A percentile compares a stretch with the other conserved stretches of the same genome.
Evolutionary conservation across 495 filamentous ascomycete species (phyloP).

Genomic region (Penicillium tannophilum): DNA sequence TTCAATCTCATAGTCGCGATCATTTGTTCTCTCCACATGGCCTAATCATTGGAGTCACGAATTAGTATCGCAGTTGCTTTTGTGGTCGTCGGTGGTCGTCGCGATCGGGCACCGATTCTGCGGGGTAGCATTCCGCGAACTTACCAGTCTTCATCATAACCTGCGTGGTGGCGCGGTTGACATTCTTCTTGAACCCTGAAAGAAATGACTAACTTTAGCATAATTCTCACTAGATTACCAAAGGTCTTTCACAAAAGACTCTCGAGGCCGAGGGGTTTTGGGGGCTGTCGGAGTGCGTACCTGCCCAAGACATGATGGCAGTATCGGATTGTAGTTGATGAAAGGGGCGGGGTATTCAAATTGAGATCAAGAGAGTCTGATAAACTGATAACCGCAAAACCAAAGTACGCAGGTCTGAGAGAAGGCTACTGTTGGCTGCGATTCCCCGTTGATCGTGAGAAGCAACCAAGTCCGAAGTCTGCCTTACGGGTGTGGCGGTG

Average conservation of each 20-base stretch:
- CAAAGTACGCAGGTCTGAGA: neutral
- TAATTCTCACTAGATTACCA: neutral
- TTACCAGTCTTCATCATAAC: conserved; percentile 99
- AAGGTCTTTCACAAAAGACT: neutral
- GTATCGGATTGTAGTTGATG: conserved; percentile 1
- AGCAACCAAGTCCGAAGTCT: conserved; percentile 1
- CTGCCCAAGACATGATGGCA: conserved; percentile 66
- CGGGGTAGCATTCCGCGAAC: conserved; percentile 29
- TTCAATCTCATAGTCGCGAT: conserved; percentile 98
- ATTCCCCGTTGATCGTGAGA: neutral
- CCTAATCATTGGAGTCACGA: conserved; percentile 46
- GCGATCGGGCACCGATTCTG: conserved; percentile 1
- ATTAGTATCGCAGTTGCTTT: neutral
- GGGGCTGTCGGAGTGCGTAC: conserved; percentile 34
- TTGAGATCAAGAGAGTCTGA: neutral
- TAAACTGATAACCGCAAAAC: neutral
- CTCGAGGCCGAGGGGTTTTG: neutral
- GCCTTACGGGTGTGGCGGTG: conserved; percentile 21
- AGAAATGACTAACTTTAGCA: neutral
- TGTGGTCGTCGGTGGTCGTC: neutral
- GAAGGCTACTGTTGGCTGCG: neutral
- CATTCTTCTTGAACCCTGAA: conserved; percentile 96
- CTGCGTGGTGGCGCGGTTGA: conserved; percentile 97
- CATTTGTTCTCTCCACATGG: conserved; percentile 96
- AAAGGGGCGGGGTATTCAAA: neutral